These are phyloP conservation scores for Lunularia cruciata DNA, from an alignment of 225 moss, liverwort and hornwort genomes.

Conservation along the genomic window DNA sequence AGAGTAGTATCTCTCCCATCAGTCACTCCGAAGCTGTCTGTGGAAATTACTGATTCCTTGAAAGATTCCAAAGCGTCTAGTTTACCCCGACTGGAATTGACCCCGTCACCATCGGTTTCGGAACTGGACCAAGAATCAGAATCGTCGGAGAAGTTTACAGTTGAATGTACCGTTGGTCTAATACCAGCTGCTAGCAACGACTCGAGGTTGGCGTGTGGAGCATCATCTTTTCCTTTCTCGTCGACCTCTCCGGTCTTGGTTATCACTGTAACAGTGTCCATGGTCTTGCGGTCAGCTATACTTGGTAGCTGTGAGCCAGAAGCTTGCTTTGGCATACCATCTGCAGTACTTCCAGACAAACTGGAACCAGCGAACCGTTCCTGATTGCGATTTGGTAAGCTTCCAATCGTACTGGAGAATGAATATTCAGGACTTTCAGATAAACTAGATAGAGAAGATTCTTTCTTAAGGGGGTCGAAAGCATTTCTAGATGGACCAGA, in stretches of 20 bases:
- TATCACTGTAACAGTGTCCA: not conserved
- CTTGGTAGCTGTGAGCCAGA: slow-evolving; percentile 3
- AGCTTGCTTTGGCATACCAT: not conserved
- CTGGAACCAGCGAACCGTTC: not conserved
- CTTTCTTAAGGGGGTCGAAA: not conserved
- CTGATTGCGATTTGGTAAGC: not conserved
- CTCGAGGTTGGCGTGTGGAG: slow-evolving; percentile 10
- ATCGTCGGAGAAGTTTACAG: slow-evolving; percentile 42
- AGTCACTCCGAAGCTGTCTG: not conserved
- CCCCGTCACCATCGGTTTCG: slow-evolving; percentile 29
- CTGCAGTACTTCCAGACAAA: not conserved
- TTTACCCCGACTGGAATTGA: not conserved
- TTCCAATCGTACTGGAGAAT: not conserved
- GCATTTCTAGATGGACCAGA: not conserved
- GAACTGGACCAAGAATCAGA: slow-evolving; percentile 49
- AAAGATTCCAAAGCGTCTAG: not conserved
- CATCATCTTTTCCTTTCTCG: not conserved
- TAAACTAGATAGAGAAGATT: slow-evolving; percentile 2
- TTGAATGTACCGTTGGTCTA: slow-evolving; percentile 19
- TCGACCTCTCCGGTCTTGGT: not conserved
- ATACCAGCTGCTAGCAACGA: slow-evolving; percentile 34
- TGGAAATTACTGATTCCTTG: not conserved
- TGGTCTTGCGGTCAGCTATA: not conserved
- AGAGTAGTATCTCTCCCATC: not conserved
- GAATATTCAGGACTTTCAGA: not conserved